Percentiles rank a stretch among this genome's conserved stretches.
phyloP scores from a whole-genome alignment of 371 early-diverging fungal species.

The Furculomyces boomerangus region DNA sequence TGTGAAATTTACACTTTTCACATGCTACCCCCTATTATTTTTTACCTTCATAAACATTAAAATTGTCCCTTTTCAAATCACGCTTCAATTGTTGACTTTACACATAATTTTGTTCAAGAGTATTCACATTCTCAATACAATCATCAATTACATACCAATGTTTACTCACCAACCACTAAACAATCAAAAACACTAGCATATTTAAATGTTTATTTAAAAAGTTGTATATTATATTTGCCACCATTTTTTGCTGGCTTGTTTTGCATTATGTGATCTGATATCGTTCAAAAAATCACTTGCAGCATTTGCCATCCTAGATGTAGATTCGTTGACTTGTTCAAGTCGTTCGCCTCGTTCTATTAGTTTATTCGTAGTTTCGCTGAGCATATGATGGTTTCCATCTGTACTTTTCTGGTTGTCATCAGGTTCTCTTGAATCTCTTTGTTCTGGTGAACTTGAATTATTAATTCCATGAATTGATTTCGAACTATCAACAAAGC shows the following conservation, averaged over 20 bases:
- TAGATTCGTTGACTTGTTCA: background rate
- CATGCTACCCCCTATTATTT: too few species aligned
- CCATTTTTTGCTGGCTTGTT: conserved; percentile 1
- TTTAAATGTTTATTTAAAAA: too few species aligned
- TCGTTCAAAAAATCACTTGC: background rate
- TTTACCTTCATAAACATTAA: too few species aligned
- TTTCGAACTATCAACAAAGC: background rate
- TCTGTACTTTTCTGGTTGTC: background rate
- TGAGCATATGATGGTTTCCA: background rate
- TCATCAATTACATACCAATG: too few species aligned
- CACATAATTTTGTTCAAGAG: too few species aligned
- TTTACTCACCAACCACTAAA: too few species aligned
- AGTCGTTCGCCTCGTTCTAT: background rate
- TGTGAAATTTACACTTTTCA: too few species aligned
- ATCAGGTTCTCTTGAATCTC: too few species aligned
- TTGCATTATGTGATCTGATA: background rate
- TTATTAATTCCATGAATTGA: background rate
- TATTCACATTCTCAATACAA: too few species aligned
- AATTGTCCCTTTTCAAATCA: too few species aligned
- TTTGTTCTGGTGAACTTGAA: background rate
- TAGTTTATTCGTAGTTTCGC: conserved; percentile 1
- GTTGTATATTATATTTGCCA: background rate
- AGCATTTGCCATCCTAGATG: background rate
- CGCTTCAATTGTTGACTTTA: too few species aligned
- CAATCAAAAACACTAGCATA: too few species aligned